phyloP scores from a whole-genome alignment of 306 rosid species.

The Corylus avellana region DNA sequence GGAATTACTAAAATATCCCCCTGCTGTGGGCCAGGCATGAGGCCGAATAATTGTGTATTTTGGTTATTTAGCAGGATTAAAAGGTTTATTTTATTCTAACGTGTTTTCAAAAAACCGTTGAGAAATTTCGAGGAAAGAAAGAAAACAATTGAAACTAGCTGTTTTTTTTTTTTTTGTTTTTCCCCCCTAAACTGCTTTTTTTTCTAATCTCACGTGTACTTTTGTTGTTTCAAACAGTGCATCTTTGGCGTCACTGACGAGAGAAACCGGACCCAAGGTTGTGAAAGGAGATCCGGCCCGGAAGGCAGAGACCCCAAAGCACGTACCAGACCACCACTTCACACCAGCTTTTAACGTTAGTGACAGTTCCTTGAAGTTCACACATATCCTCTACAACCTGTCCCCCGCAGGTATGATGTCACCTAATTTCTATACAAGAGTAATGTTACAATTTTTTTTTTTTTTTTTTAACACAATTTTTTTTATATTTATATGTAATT shows the following conservation, averaged over 20 bases:
- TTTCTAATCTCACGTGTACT: background rate
- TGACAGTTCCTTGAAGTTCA: conserved; percentile 84
- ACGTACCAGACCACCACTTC: conserved; percentile 41
- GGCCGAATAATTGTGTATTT: background rate
- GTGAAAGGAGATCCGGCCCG: conserved; percentile 83
- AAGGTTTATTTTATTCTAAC: too few species aligned
- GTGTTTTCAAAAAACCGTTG: too few species aligned
- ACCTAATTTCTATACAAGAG: too few species aligned
- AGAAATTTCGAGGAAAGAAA: background rate
- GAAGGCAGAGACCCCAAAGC: conserved; percentile 37
- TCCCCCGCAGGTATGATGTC: conserved; percentile 75
- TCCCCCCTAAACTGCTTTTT: background rate
- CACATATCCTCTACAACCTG: conserved; percentile 91
- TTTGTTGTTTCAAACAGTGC: conserved; percentile 47
- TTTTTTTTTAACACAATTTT: too few species aligned
- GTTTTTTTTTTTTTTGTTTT: too few species aligned
- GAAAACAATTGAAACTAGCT: too few species aligned
- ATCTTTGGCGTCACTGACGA: conserved; percentile 82
- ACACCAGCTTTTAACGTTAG: conserved; percentile 67
- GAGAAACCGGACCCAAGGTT: conserved; percentile 89
- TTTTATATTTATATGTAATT: too few species aligned
- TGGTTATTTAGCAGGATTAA: too few species aligned
- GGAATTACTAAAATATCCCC: background rate
- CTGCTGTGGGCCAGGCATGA: background rate
- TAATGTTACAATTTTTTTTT: too few species aligned